A percentile compares a stretch with the other conserved stretches of the same genome.
These are phyloP conservation scores for Exophiala mesophila DNA, from an alignment of 2,329 filamentous ascomycete genomes.

Conservation along the genomic window DNA sequence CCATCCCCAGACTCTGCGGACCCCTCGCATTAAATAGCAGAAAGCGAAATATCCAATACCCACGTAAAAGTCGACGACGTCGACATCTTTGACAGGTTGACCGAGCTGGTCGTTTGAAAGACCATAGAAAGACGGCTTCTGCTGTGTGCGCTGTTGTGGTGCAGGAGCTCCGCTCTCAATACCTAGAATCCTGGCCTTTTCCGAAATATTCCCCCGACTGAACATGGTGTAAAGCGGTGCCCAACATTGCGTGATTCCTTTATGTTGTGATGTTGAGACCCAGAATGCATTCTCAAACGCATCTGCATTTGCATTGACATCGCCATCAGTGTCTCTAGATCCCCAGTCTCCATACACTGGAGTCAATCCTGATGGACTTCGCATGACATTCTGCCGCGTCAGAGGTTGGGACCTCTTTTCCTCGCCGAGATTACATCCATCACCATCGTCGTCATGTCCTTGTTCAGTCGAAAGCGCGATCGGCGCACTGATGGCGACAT, in stretches of 20 bases:
- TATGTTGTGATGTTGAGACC: conserved; percentile 71
- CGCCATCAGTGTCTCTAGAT: conserved; percentile 5
- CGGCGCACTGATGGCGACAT: conserved; percentile 56
- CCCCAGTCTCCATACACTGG: conserved; percentile 74
- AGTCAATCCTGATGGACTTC: conserved; percentile 65
- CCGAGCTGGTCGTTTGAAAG: conserved; percentile 24
- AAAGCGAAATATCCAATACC: conserved; percentile 95
- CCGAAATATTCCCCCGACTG: conserved; percentile 79
- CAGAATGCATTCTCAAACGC: conserved; percentile 70
- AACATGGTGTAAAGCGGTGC: conserved; percentile 93
- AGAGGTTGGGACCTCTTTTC: no score
- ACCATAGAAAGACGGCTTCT: conserved; percentile 13
- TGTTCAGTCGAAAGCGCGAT: conserved; percentile 36
- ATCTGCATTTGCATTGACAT: conserved; percentile 30
- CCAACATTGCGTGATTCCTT: conserved; percentile 77
- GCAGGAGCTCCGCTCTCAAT: conserved; percentile 25
- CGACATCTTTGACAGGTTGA: conserved; percentile 29
- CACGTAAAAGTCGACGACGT: conserved; percentile 73
- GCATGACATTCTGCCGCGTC: conserved; percentile 67
- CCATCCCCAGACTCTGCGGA: conserved; percentile 71
- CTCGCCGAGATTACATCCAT: not conserved
- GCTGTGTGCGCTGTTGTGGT: no score
- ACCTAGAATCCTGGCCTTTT: conserved; percentile 71
- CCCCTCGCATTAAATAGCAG: conserved; percentile 67
- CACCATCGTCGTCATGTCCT: not conserved